phyloP scores from a whole-genome alignment of 2,329 filamentous ascomycete genomes.

The Neonectria coccinea region DNA sequence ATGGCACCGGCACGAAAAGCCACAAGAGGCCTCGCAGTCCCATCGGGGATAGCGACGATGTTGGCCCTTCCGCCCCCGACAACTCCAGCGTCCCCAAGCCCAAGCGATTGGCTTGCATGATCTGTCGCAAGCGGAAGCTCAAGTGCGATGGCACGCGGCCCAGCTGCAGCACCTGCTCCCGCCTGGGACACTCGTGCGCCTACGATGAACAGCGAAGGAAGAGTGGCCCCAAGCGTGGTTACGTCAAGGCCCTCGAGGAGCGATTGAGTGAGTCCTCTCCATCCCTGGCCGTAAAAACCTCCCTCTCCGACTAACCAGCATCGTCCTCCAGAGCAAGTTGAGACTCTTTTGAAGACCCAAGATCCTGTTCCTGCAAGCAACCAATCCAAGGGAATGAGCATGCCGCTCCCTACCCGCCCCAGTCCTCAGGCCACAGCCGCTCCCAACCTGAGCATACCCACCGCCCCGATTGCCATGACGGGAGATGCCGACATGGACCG shows the following conservation, averaged over 20 bases:
- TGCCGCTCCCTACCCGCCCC: conserved; percentile 41
- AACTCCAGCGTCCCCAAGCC: conserved; percentile 76
- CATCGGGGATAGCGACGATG: conserved; percentile 50
- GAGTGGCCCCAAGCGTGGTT: conserved; percentile 93
- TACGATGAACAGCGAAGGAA: conserved; percentile 95
- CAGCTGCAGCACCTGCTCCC: conserved; percentile 87
- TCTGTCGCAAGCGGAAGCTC: conserved; percentile 92
- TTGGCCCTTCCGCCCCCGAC: conserved; percentile 54
- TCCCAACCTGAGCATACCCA: conserved; percentile 51
- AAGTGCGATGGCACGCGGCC: conserved; percentile 88
- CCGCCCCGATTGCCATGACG: conserved; percentile 60
- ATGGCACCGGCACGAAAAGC: conserved; percentile 50
- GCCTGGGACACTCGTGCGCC: conserved; percentile 87
- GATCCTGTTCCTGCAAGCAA: conserved; percentile 58
- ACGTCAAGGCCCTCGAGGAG: conserved; percentile 94
- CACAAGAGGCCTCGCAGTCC: conserved; percentile 45
- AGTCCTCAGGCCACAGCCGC: conserved; percentile 48
- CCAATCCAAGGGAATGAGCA: conserved; percentile 49
- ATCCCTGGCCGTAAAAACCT: conserved; percentile 11
- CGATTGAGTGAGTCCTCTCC: conserved; percentile 76
- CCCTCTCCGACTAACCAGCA: conserved; percentile 37
- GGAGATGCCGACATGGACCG: conserved; percentile 63
- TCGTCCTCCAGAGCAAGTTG: conserved; percentile 81
- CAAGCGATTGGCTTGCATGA: conserved; percentile 95
- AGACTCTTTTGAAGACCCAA: conserved; percentile 87